Evolutionary conservation across 2,329 filamentous ascomycete species (phyloP), one percentile per base, ranked within the genome.

Genomic region (Cladosporium sp.): DNA sequence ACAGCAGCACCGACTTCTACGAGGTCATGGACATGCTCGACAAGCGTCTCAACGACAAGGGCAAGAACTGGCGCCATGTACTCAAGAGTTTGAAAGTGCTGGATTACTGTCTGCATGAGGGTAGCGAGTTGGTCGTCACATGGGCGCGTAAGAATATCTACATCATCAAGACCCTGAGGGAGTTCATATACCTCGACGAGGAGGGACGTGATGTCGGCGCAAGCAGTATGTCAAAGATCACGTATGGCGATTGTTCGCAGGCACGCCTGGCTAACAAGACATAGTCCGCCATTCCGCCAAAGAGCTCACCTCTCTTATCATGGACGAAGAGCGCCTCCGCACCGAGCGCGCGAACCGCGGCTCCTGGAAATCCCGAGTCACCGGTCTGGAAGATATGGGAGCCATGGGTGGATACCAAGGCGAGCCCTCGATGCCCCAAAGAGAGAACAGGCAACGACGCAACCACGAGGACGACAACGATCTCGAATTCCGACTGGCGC

Each of bases 1-100:
- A 95, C 78, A 96, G 93, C 71, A 92, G 91, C 35, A 93, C 89
- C 75, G 94, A 97, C 74, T 99, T 99, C 78, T 96, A 96, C 78
- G 93, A 99, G 73, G 97, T 99, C 69, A 96, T 99, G 88, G 94
- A 99, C 74, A 99, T 99, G 91, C 81, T 99, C 65, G 94, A 99
- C 77, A 97, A 97, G 80, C 88, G 94, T 65, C 79, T 99, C 70
- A 99, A 99, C 69, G 94, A 99, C 76, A 97, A 99, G 76, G 94
- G 94, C 71, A 99, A 97, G 82, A 99, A 99, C 74, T 99, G 94
- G 94, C 87, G 94, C 68, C 94, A 99, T 73, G 94, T 99, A 12
- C 79, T 99, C 60, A 99, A 99, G 77, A 95, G 94, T 40, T 80
- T 99, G 65, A 99, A 99, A 74, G 94, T 99, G 54, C 83, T 97